These are phyloP conservation scores for Aristolochia contorta DNA, from an alignment of 164 flowering plant genomes.

Conservation along the genomic window DNA sequence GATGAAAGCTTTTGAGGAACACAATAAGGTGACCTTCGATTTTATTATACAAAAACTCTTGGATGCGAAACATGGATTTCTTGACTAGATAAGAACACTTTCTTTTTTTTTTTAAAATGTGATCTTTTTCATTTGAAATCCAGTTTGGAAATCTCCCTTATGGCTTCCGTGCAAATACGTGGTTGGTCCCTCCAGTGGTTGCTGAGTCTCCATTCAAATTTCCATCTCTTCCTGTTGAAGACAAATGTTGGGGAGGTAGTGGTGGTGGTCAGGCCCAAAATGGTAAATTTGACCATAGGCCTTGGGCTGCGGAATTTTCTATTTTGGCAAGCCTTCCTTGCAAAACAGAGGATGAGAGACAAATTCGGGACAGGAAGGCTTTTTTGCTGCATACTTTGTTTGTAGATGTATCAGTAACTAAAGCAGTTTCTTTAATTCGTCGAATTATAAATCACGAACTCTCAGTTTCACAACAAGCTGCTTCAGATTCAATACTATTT, in stretches of 20 bases:
- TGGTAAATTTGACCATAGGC: constrained; percentile 49
- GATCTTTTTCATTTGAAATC: neutral
- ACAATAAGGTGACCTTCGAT: constrained; percentile 59
- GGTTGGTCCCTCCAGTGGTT: constrained; percentile 73
- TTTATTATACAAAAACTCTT: neutral
- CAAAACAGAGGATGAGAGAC: constrained; percentile 91
- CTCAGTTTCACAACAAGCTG: constrained; percentile 3
- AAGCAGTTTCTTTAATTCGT: constrained; percentile 62
- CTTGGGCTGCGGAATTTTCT: constrained; percentile 90
- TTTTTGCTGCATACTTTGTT: constrained; percentile 81
- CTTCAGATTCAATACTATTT: constrained; percentile 26
- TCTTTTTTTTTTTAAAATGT: too few species aligned
- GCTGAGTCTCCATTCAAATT: constrained; percentile 48
- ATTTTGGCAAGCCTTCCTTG: constrained; percentile 70
- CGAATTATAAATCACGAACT: constrained; percentile 30
- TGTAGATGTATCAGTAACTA: constrained; percentile 61
- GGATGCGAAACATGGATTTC: too few species aligned
- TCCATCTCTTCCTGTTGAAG: constrained; percentile 64
- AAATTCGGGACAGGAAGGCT: constrained; percentile 78
- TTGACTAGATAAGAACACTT: too few species aligned
- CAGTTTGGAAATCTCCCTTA: constrained; percentile 98
- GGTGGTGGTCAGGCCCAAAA: constrained; percentile 86
- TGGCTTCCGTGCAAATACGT: constrained; percentile 91
- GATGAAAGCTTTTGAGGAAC: constrained; percentile 84
- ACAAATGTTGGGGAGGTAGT: constrained; percentile 92